Conservation (phyloP, 345 rosid genomes). For the Microcos paniculata region DNA sequence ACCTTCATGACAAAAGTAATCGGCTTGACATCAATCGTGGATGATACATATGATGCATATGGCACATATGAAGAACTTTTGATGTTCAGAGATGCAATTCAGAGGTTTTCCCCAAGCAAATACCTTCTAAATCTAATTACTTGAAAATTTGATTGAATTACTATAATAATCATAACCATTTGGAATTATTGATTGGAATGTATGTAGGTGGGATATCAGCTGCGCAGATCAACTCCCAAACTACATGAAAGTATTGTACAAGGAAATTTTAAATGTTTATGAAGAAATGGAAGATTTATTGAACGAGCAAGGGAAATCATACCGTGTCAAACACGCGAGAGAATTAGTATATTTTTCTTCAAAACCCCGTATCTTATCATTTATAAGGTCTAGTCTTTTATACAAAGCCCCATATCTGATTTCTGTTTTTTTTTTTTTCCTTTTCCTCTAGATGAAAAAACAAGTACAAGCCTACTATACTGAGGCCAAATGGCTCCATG, state of each 20-base stretch:
- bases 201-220: slow-evolving; percentile 26
- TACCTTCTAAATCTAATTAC: too few species aligned
- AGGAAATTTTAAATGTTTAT: slow-evolving; percentile 26
- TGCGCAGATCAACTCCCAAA: slow-evolving; percentile 20
- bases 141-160: too few species aligned
- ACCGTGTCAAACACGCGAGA: slow-evolving; percentile 21
- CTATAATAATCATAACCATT: too few species aligned
- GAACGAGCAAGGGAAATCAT: slow-evolving; percentile 14
- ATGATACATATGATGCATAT: slow-evolving; percentile 28
- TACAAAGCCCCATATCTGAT: neutral
- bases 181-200: neutral
- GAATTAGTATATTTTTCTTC: slow-evolving; percentile 25
- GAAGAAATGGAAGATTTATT: slow-evolving; percentile 27
- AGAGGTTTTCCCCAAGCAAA: slow-evolving; percentile 8
- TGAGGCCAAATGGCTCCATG: too few species aligned
- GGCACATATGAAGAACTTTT: slow-evolving; percentile 33
- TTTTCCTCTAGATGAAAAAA: slow-evolving; percentile 23
- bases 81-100: slow-evolving; percentile 17
- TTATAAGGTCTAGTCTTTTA: neutral
- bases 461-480: slow-evolving; percentile 13
- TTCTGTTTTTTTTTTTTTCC: too few species aligned
- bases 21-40: neutral
- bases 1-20: slow-evolving; percentile 19
- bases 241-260: slow-evolving; percentile 33
- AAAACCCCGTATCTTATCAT: neutral